Evolutionary conservation across 1,284 basidiomycete genomes (phyloP).

Genomic region (Flammula alnicola): DNA sequence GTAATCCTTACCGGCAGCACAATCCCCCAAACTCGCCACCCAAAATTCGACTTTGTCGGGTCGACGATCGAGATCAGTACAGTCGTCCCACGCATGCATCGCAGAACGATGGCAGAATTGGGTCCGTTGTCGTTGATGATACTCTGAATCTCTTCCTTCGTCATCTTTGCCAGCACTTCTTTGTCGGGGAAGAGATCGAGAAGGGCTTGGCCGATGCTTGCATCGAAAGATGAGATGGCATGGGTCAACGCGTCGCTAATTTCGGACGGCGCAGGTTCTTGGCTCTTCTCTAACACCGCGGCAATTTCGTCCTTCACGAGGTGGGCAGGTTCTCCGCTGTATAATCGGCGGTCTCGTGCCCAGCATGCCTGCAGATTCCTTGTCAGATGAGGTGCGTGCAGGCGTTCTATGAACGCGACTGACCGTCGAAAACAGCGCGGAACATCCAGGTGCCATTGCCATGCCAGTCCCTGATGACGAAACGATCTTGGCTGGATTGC

Average conservation of each 20-base stretch:
- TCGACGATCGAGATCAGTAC: slow-evolving; percentile 61
- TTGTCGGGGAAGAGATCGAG: slow-evolving; percentile 35
- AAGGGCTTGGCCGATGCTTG: slow-evolving; percentile 37
- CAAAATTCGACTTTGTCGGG: slow-evolving; percentile 56
- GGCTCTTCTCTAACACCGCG: slow-evolving; percentile 32
- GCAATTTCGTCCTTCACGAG: slow-evolving; percentile 49
- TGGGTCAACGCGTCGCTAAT: slow-evolving; percentile 37
- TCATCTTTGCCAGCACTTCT: slow-evolving; percentile 48
- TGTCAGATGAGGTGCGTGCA: background rate
- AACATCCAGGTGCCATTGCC: slow-evolving; percentile 60
- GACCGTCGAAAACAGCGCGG: slow-evolving; percentile 66
- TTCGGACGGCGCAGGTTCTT: slow-evolving; percentile 15
- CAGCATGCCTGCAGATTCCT: slow-evolving; percentile 57
- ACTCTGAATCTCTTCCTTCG: slow-evolving; percentile 41
- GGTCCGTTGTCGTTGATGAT: slow-evolving; percentile 47
- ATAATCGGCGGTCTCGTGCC: slow-evolving; percentile 62
- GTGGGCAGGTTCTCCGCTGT: slow-evolving; percentile 46
- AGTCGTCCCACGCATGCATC: slow-evolving; percentile 67
- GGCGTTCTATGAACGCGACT: slow-evolving; percentile 12
- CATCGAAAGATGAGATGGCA: slow-evolving; percentile 42
- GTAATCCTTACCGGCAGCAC: slow-evolving; percentile 55
- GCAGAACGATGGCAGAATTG: slow-evolving; percentile 38
- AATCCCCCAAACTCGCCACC: slow-evolving; percentile 70
- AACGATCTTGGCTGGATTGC: slow-evolving; percentile 55
- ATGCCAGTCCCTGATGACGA: slow-evolving; percentile 60